Evolutionary conservation across 306 rosid species (phyloP), one percentile per base, ranked within the genome.

Genomic region (Prunus kanzakura): DNA sequence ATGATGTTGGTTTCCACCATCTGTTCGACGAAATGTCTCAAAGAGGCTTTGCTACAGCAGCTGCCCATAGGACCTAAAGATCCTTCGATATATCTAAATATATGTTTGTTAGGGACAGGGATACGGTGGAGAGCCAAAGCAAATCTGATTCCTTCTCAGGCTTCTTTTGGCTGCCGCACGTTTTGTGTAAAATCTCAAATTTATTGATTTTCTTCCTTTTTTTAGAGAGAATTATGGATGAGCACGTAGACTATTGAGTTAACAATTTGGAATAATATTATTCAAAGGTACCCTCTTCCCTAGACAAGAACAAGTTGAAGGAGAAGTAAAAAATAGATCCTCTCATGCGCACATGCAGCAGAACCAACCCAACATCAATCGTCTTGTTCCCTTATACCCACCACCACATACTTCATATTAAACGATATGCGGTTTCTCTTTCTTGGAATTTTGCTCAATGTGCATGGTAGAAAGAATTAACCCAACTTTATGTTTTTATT

Each of bases 291-390:
- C 11, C 27, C 2, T 35, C 41, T 35, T 6, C 11, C 15, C 57
- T 23, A 87, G 76, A 86, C 70, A 81, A 79, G 76, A 81, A 82
- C 85, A 68, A 83, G 74, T 72, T 63, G 80, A 83, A 46, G 78
- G 50, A 50, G 76, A 77, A 67, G 85, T 56, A 63, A 35, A 68
- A 51, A 78, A 76, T 64, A 80, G 75, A 84, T 83, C 87, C 63
- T 85, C 89, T 78, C 87, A 83, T 84, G 81, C 80, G 86, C 83
- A 71, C 70, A 27, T 74, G 69, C 54, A 71, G 29, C 50, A 51
- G 52, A 60, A 68, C 73, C n/a, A 69, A 62, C 19, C 76, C 62
- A 32, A 55, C 57, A 29, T 25, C 69, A 3, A 67, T 75, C 77
- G 15, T 20, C 70, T 76, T 20, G 68, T 83, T 72, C 72, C 86